phyloP scores from a whole-genome alignment of 352 stramenopile species.

The Albugo laibachii region DNA sequence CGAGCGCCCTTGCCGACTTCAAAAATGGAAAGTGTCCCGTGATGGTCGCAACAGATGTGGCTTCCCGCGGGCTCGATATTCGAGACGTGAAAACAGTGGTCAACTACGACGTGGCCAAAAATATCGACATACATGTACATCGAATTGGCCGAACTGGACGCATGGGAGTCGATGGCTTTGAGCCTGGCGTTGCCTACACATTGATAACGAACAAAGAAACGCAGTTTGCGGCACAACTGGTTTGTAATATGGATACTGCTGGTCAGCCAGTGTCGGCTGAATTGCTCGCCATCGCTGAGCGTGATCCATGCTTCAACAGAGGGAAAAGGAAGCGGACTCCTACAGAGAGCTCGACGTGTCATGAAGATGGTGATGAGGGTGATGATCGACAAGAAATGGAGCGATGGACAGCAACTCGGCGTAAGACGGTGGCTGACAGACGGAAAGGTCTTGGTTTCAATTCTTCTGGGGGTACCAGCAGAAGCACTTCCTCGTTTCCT shows the following conservation, averaged over 20 bases:
- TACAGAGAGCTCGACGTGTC: neutral
- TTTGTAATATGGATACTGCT: slow-evolving; percentile 73
- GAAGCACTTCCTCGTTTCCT: neutral
- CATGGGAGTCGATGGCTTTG: slow-evolving; percentile 63
- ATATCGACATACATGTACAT: slow-evolving; percentile 82
- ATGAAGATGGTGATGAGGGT: neutral
- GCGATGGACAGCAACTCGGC: slow-evolving; percentile 28
- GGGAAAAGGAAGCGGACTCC: slow-evolving; percentile 3
- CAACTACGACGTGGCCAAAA: slow-evolving; percentile 84
- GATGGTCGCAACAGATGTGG: slow-evolving; percentile 77
- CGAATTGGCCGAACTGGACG: slow-evolving; percentile 75
- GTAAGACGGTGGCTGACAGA: slow-evolving; percentile 37
- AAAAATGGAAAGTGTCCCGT: slow-evolving; percentile 36
- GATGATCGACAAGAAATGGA: slow-evolving; percentile 26
- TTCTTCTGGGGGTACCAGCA: slow-evolving; percentile 2
- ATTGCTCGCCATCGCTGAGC: slow-evolving; percentile 30
- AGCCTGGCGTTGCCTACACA: slow-evolving; percentile 65
- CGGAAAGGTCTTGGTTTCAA: slow-evolving; percentile 53
- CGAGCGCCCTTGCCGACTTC: slow-evolving; percentile 43
- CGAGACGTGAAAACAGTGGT: slow-evolving; percentile 82
- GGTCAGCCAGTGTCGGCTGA: slow-evolving; percentile 30
- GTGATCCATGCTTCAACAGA: slow-evolving; percentile 28
- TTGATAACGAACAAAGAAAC: slow-evolving; percentile 50
- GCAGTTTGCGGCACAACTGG: slow-evolving; percentile 53
- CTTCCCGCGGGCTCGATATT: slow-evolving; percentile 69